These are phyloP conservation scores for Excoecaria agallocha DNA, from an alignment of 345 rosid species.

Conservation along the genomic window DNA sequence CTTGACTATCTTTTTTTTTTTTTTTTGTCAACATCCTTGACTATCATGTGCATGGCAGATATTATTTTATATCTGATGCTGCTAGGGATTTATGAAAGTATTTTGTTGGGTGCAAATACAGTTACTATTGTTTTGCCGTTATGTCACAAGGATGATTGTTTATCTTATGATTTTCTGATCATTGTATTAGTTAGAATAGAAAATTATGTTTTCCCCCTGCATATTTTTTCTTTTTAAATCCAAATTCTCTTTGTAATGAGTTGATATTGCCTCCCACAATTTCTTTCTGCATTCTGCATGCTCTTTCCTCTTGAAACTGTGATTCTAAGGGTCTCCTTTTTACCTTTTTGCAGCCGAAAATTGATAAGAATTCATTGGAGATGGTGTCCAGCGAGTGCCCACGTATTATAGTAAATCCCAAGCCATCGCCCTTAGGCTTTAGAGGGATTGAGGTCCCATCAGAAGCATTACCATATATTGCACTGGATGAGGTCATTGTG, in stretches of 20 bases:
- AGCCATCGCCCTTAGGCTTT: conserved; percentile 55
- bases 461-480: conserved; percentile 54
- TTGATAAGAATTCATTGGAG: conserved; percentile 60
- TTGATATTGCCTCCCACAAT: not conserved
- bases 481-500: conserved; percentile 56
- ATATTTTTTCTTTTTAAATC: not conserved
- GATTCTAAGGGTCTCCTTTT: too few species aligned
- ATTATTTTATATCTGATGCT: not conserved
- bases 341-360: conserved; percentile 53
- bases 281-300: not conserved
- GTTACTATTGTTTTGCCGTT: not conserved
- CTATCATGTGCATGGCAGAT: not conserved
- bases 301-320: not conserved
- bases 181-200: not conserved
- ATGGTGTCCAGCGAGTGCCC: conserved; percentile 65
- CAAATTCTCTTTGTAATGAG: not conserved
- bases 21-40: not conserved
- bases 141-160: not conserved
- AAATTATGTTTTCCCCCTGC: not conserved
- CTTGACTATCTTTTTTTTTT: too few species aligned
- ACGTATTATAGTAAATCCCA: conserved; percentile 72
- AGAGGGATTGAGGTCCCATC: conserved; percentile 52
- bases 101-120: not conserved
- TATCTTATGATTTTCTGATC: not conserved
- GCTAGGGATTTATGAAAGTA: not conserved